Conservation (phyloP, 805 yeast genomes). For the Kodamaea lidongshanica region DNA sequence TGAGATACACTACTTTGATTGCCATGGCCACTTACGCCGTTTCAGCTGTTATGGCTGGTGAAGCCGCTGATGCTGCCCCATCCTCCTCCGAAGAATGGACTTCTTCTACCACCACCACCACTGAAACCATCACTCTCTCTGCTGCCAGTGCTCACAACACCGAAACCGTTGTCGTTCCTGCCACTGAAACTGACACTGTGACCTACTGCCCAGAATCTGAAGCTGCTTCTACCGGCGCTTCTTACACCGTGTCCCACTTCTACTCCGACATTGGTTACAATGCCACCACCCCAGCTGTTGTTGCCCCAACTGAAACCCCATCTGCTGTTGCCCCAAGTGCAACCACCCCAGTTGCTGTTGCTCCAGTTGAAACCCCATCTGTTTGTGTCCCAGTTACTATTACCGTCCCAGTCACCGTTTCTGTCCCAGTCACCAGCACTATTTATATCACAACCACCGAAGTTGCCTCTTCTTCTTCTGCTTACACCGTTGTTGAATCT, state of each 20-base stretch:
- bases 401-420: constrained; percentile 13
- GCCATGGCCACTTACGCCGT: constrained; percentile 8
- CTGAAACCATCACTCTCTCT: constrained; percentile 12
- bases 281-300: constrained; percentile 7
- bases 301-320: constrained; percentile 8
- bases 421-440: constrained; percentile 5
- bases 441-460: constrained; percentile 6
- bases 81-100: constrained; percentile 14
- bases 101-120: constrained; percentile 13
- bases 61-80: constrained; percentile 11
- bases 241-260: constrained; percentile 4
- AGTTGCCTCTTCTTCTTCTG: constrained; percentile 6
- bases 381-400: constrained; percentile 10
- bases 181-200: constrained; percentile 14
- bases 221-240: constrained; percentile 1
- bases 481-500: constrained; percentile 3
- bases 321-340: constrained; percentile 10
- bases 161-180: constrained; percentile 10
- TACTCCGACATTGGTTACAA: constrained; percentile 9
- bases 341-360: constrained; percentile 9
- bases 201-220: constrained; percentile 16
- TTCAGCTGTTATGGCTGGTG: constrained; percentile 13
- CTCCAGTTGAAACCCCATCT: constrained; percentile 9
- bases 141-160: constrained; percentile 12
- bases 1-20: constrained; percentile 9